Base-by-base conservation (phyloP, 2,329 filamentous ascomycete genomes). In the Alternaria arborescens region DNA sequence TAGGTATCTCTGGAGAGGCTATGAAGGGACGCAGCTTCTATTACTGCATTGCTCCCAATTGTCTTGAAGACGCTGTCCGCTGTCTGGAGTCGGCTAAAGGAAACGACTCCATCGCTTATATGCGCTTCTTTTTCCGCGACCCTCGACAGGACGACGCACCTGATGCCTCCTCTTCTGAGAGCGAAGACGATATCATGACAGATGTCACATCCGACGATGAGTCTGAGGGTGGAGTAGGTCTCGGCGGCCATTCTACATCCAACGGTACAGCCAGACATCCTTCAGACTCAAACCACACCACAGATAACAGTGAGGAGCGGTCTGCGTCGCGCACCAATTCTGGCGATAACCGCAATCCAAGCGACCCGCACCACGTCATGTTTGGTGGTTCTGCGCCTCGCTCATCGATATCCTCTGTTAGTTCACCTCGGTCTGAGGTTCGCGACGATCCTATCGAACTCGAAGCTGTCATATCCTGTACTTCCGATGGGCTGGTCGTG, bases 381-480 rank as follows among this genome's bases (percentile, higher is more conserved):
- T 70, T 71, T 40, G 69, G 65, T 42, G 79, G 81, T 30, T 66
- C 68, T 34, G 66, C 58, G 26, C 61, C 62, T 54, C 68, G 52
- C 64, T 79, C 44, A 62, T 71, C 66, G 50, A 61, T 36, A 71
- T 82, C 70, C 11, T 74, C 72, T 7, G 32, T 46, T 6, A 64
- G 64, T 30, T 72, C 74, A 10, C 68, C 74, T 11, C 66, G 55
- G 14, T 74, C 73, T 0, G 70, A 75, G 22, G 34, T 59, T 36
- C 68, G 55, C 18, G 65, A 71, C 18, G 79, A 78, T 14, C 83
- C 84, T 1, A 83, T 93, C 52, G 92, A 96, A 78, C 82, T 97
- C 4, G 93, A 97, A 79, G 93, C 92, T 2, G 92, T 97, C n/a
- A 89, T 97, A 5, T 96, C 93, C 0, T 97, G 93, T 78, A 93